These are phyloP conservation scores for Trichoderma oligosporum DNA, from an alignment of 2,329 filamentous ascomycete species.

Conservation along the genomic window DNA sequence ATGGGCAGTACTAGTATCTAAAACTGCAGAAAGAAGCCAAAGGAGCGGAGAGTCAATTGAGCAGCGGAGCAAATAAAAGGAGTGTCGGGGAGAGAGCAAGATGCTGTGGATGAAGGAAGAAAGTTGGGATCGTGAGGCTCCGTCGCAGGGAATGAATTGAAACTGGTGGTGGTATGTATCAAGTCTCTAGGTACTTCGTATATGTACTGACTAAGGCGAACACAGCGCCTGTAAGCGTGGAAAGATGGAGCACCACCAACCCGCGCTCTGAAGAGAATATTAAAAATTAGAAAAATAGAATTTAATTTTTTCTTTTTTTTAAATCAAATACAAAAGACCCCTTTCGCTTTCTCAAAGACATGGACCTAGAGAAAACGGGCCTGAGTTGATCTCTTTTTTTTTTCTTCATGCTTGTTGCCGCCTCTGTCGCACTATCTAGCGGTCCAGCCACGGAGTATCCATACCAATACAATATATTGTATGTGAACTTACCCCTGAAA, in stretches of 20 bases:
- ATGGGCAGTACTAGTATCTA: background rate
- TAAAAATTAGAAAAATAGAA: too few species aligned
- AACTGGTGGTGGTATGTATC: background rate
- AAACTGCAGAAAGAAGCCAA: background rate
- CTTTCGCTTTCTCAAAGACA: too few species aligned
- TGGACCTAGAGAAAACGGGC: too few species aligned
- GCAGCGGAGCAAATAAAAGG: conserved; percentile 1
- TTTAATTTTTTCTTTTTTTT: too few species aligned
- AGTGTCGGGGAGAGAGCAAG: background rate
- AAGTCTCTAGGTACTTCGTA: too few species aligned
- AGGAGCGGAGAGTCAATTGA: conserved; percentile 10
- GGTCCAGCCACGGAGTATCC: too few species aligned
- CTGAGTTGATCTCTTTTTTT: too few species aligned
- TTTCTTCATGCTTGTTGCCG: background rate
- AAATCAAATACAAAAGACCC: too few species aligned
- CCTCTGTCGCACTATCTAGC: background rate
- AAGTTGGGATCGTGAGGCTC: conserved; percentile 10
- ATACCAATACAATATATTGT: too few species aligned
- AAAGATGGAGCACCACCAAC: background rate
- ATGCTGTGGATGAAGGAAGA: background rate
- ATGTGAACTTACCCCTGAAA: background rate
- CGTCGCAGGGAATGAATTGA: background rate
- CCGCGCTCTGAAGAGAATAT: too few species aligned
- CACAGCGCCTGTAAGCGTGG: background rate
- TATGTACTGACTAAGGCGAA: too few species aligned